Evolutionary conservation across 768 basidiomycete genomes (phyloP).

Genomic region (Suillus americanus): DNA sequence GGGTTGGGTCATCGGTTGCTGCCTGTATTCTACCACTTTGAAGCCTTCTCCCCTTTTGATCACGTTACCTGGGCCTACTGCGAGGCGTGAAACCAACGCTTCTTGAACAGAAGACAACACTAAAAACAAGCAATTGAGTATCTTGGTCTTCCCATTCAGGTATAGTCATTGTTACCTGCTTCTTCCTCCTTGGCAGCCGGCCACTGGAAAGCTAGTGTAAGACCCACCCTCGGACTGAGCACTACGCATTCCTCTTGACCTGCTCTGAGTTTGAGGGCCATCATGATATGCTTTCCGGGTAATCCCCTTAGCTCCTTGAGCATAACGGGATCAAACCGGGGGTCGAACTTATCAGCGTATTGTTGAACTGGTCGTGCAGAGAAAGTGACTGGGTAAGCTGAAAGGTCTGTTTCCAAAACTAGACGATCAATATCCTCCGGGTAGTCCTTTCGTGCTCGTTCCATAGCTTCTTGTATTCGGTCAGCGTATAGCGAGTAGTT

Average conservation of each 20-base stretch:
- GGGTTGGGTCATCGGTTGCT: neutral
- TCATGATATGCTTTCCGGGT: neutral
- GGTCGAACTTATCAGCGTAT: neutral
- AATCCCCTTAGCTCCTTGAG: neutral
- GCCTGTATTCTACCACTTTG: neutral
- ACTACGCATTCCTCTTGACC: neutral
- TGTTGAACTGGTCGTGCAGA: slow-evolving; percentile 2
- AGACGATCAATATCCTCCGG: neutral
- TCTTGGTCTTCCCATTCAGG: neutral
- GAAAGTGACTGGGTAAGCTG: neutral
- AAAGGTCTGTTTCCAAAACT: neutral
- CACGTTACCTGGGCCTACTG: neutral
- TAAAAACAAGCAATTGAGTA: neutral
- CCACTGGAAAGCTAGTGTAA: slow-evolving; percentile 5
- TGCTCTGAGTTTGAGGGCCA: slow-evolving; percentile 1
- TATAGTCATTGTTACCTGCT: neutral
- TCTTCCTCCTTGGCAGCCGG: neutral
- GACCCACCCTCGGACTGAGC: neutral
- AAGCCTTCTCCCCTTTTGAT: neutral
- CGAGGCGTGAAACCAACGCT: neutral
- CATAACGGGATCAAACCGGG: neutral
- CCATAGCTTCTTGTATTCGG: slow-evolving; percentile 5
- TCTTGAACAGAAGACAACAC: slow-evolving; percentile 2
- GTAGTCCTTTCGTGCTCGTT: neutral
- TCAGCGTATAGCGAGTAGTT: slow-evolving; percentile 5